Base-by-base conservation (phyloP, 2,329 filamentous ascomycete species). In the Penicillium aurantiogriseum region DNA sequence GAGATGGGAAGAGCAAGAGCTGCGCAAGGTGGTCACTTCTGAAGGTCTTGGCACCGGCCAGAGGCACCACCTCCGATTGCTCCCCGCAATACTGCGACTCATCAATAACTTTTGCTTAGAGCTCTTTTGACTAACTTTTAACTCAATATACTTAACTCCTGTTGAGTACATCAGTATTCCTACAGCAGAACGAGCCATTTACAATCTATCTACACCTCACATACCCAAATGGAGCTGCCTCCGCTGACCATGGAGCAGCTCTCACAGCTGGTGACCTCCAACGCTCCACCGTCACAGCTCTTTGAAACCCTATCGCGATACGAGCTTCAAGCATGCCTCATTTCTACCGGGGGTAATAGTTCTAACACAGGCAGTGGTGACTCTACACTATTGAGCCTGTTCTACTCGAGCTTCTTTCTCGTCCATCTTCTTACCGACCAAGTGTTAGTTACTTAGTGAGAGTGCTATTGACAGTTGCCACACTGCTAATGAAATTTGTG, bases 21-120 rank as follows among this genome's bases (percentile, higher is more conserved):
- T 74, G 65, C 70, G 72, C 73, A 73, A 76, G 74, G 73, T 76
- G 74, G 73, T 76, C 74, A 73, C 71, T 75, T 74, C 66, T 63
- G 61, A 60, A 60, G 65, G 67, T 66, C 74, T 76, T 76, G 74
- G 74, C 74, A 62, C 59, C 63, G 64, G 64, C 59, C 60, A 67
- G 60, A 63, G 54, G 58, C 49, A 59, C 58, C 57, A 63, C 66
- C 67, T 70, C 70, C 68, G 67, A 64, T 58, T 64, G 57, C 65
- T 71, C 70, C 71, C 71, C 70, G 68, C 70, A 71, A 63, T 58
- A 51, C 57, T 47, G 40, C 56, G 23, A 56, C 48, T 59, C 42
- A 56, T 25, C 44, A 52, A 31, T 35, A 17, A 23, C 42, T 25
- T 52, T 40, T 39, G 45, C 36, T 46, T 46, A 38, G 36, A 51